Evolutionary conservation across 768 basidiomycete genomes (phyloP), one percentile per base, ranked within the genome.

Genomic region (Rhodotorula graminis): DNA sequence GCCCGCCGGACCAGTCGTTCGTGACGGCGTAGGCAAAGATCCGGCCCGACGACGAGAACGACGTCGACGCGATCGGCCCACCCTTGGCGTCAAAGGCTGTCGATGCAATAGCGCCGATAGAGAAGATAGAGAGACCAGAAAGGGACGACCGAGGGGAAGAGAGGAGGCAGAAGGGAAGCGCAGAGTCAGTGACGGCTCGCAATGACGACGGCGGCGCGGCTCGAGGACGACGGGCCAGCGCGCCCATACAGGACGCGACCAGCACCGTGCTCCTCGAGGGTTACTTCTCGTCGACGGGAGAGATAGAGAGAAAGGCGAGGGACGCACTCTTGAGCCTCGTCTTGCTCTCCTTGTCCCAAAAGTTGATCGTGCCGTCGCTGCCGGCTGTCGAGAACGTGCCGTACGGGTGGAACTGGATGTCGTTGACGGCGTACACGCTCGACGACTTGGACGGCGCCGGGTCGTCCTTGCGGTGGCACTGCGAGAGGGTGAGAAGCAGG

Each of bases 281-380:
- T n/a, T n/a, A n/a, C n/a, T n/a, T n/a, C n/a, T 10, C 4, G 23
- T 42, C 18, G 29, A 6, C 29, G 29, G 25, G 4, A 66, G 49
- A 31, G 49, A 21, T 55, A 33, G 49, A 25, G 3, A 27, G 44
- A 11, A 33, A 33, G 37, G 12, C 42, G 69, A 70, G 81, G 93
- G 92, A 67, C 71, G n/a, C 47, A 72, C 71, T 88, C 83, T 94
- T 96, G 83, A 97, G 85, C 53, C 94, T 88, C 14, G 90, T 92
- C 69, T 93, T 89, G 15, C 90, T 88, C 77, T 94, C 90, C 82
- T 93, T 93, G 82, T 96, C 93, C 93, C 93, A 95, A 81, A 90
- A 91, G 84, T 92, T 90, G 80, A 93, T 88, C 6, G 89, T 89
- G 29, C 92, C 92, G 75, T 93, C 92, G 56, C 63, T 77, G 83